phyloP scores from a whole-genome alignment of 331 rosid species.

The Acacia pycnantha region DNA sequence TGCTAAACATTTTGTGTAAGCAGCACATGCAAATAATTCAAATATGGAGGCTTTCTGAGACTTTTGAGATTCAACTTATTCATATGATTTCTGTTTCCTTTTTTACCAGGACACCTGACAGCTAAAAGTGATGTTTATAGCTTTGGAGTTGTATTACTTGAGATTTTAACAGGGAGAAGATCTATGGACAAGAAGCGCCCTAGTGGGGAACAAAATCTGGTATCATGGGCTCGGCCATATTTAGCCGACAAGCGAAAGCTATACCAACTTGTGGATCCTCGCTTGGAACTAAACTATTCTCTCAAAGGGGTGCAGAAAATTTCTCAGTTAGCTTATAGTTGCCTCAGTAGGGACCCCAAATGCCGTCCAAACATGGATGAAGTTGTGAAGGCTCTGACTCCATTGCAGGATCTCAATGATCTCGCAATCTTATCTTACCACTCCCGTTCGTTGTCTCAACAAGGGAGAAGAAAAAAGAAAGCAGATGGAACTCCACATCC shows the following conservation, averaged over 20 bases:
- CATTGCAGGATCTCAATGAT: slow-evolving; percentile 14
- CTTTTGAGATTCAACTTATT: neutral
- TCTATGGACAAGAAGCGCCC: slow-evolving; percentile 66
- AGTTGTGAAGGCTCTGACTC: slow-evolving; percentile 22
- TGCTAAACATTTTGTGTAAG: neutral
- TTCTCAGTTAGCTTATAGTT: slow-evolving; percentile 12
- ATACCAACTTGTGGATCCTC: slow-evolving; percentile 18
- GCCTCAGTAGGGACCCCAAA: slow-evolving; percentile 24
- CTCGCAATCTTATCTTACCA: slow-evolving; percentile 6
- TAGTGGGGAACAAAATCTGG: slow-evolving; percentile 19
- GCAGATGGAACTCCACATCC: slow-evolving; percentile 13
- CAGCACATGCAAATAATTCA: neutral
- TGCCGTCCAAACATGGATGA: slow-evolving; percentile 23
- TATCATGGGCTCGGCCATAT: slow-evolving; percentile 18
- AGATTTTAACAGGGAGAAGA: slow-evolving; percentile 71
- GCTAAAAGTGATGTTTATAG: slow-evolving; percentile 72
- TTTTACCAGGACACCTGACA: slow-evolving; percentile 62
- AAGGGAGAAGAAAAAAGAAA: slow-evolving; percentile 9
- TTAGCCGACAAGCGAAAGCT: slow-evolving; percentile 17
- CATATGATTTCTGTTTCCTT: neutral
- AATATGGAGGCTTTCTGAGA: neutral
- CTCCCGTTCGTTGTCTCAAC: neutral
- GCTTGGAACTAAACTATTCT: slow-evolving; percentile 17
- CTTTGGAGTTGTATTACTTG: slow-evolving; percentile 69
- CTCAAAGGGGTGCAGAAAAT: slow-evolving; percentile 16